A percentile compares a stretch with the other conserved stretches of the same genome.
These are phyloP conservation scores for Rhizopogon rudus DNA, from an alignment of 768 basidiomycete genomes.

Conservation along the genomic window DNA sequence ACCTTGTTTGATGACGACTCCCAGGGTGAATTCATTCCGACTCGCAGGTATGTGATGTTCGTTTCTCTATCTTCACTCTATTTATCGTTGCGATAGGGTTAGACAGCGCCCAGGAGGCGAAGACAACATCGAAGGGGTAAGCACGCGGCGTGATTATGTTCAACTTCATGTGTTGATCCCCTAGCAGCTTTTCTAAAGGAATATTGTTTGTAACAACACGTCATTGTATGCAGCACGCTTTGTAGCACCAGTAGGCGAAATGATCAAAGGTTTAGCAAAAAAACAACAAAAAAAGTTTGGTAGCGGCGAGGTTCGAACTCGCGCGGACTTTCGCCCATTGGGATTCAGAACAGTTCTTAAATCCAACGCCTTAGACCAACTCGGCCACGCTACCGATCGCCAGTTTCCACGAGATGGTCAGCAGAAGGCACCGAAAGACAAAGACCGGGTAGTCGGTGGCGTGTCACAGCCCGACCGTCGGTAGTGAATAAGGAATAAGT, in stretches of 20 bases:
- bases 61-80: neutral
- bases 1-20: slow-evolving; percentile 42
- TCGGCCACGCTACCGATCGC: slow-evolving; percentile 69
- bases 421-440: no score
- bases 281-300: slow-evolving; percentile 29
- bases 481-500: no score
- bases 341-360: slow-evolving; percentile 69
- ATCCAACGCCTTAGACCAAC: slow-evolving; percentile 91
- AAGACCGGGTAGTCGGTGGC: no score
- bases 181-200: slow-evolving; percentile 23
- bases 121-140: slow-evolving; percentile 48
- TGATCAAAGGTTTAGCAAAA: no score
- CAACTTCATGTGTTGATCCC: neutral
- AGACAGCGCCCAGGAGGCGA: slow-evolving; percentile 63
- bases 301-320: slow-evolving; percentile 91
- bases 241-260: neutral
- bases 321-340: slow-evolving; percentile 81
- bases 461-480: no score
- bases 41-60: slow-evolving; percentile 46
- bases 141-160: slow-evolving; percentile 11
- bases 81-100: slow-evolving; percentile 36
- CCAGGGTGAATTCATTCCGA: slow-evolving; percentile 55
- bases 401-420: neutral
- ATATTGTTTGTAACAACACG: neutral
- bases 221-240: neutral